Evolutionary conservation across 1,284 basidiomycete genomes (phyloP).

Genomic region (Inonotus obliquus): DNA sequence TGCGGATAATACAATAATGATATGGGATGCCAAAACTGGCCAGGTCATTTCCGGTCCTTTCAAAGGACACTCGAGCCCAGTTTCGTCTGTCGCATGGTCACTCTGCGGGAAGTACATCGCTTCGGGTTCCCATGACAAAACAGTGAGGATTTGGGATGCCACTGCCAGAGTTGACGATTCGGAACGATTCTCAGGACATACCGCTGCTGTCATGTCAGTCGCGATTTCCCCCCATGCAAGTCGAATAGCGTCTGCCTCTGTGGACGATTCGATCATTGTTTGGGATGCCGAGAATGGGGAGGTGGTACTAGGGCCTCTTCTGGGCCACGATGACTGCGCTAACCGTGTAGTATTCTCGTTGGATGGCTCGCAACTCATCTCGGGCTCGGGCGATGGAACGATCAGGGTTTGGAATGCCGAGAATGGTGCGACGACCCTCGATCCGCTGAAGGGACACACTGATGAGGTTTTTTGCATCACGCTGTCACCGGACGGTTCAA

Average conservation of each 20-base stretch:
- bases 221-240: background rate
- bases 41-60: slow-evolving; percentile 1
- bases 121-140: slow-evolving; percentile 5
- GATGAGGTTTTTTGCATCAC: background rate
- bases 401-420: background rate
- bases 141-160: slow-evolving; percentile 6
- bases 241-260: slow-evolving; percentile 6
- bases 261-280: slow-evolving; percentile 17
- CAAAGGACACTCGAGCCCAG: background rate
- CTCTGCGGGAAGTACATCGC: background rate
- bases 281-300: slow-evolving; percentile 15
- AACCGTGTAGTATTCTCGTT: slow-evolving; percentile 2
- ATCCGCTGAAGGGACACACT: slow-evolving; percentile 25
- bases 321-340: background rate
- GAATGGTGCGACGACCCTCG: background rate
- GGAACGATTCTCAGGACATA: background rate
- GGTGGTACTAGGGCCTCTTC: background rate
- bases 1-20: background rate
- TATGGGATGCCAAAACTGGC: slow-evolving; percentile 3
- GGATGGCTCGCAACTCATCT: slow-evolving; percentile 17
- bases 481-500: slow-evolving; percentile 8
- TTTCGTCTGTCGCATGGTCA: slow-evolving; percentile 3
- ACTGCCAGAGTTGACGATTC: background rate
- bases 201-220: background rate
- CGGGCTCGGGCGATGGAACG: slow-evolving; percentile 12